Evolutionary conservation across 2,329 filamentous ascomycete species (phyloP).

Genomic region (Neonectria faginata): DNA sequence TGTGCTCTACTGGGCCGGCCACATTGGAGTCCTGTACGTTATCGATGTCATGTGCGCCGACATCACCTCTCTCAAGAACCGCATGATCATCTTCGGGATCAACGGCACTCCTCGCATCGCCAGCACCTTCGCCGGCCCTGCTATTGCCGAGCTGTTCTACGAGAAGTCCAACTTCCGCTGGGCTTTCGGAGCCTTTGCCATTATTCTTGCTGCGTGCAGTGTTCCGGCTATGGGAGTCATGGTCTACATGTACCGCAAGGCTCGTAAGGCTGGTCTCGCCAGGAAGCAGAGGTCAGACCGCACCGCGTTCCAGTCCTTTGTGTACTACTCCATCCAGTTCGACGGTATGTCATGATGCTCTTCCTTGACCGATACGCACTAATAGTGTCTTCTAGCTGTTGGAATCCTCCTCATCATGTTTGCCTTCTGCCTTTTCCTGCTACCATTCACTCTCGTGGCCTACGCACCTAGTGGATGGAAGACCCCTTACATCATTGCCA

Average conservation of each 20-base stretch:
- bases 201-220: slow-evolving; percentile 71
- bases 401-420: slow-evolving; percentile 66
- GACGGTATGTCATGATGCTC: slow-evolving; percentile 60
- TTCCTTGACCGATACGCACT: slow-evolving; percentile 67
- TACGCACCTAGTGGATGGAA: slow-evolving; percentile 59
- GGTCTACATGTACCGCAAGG: slow-evolving; percentile 66
- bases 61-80: slow-evolving; percentile 57
- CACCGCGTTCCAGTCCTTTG: slow-evolving; percentile 58
- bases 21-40: slow-evolving; percentile 55
- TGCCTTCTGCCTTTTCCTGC: slow-evolving; percentile 66
- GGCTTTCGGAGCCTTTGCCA: slow-evolving; percentile 71
- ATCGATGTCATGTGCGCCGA: slow-evolving; percentile 58
- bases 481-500: slow-evolving; percentile 62
- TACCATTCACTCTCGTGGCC: slow-evolving; percentile 68
- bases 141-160: slow-evolving; percentile 40
- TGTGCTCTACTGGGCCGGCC: slow-evolving; percentile 73
- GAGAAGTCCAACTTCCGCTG: slow-evolving; percentile 41
- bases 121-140: slow-evolving; percentile 55
- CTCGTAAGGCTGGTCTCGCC: slow-evolving; percentile 60
- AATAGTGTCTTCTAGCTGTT: slow-evolving; percentile 56
- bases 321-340: slow-evolving; percentile 41
- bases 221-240: slow-evolving; percentile 69
- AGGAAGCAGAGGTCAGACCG: slow-evolving; percentile 53
- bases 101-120: slow-evolving; percentile 58
- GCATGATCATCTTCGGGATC: slow-evolving; percentile 58